A percentile compares a stretch with the other conserved stretches of the same genome.
These are phyloP conservation scores for Talaromyces verruculosus DNA, from an alignment of 2,329 filamentous ascomycete species.

Conservation along the genomic window DNA sequence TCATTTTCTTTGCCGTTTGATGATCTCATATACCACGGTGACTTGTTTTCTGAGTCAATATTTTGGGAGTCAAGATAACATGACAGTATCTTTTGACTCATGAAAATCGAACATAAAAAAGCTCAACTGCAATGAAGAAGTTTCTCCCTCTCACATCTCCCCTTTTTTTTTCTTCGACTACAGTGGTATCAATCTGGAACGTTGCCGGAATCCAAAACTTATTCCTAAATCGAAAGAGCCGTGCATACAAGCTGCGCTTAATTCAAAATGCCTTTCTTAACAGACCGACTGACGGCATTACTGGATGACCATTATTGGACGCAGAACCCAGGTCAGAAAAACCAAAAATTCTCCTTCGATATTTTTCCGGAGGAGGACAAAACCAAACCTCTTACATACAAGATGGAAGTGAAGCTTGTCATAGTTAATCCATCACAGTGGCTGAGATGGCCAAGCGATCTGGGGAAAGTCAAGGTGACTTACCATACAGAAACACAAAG, in stretches of 20 bases:
- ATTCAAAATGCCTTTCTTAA: background rate
- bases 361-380: background rate
- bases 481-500: background rate
- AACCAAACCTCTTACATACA: background rate
- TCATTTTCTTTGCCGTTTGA: background rate
- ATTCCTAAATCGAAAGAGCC: background rate
- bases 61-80: background rate
- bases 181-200: background rate
- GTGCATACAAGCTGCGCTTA: background rate
- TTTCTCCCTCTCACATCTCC: background rate
- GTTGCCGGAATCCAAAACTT: background rate
- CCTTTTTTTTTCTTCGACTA: background rate
- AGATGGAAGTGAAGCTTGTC: background rate
- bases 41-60: background rate
- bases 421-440: background rate
- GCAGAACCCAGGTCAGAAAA: background rate
- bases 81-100: background rate
- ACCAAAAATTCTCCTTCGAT: background rate
- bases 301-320: too few relatives aligned
- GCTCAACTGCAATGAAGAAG: background rate
- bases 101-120: background rate
- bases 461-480: background rate
- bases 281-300: too few relatives aligned
- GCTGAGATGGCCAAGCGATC: background rate
- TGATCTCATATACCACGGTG: background rate